A percentile compares a stretch with the other conserved stretches of the same genome.
Evolutionary conservation across 768 basidiomycete genomes (phyloP).

Genomic region (Naganishia vishniacii): DNA sequence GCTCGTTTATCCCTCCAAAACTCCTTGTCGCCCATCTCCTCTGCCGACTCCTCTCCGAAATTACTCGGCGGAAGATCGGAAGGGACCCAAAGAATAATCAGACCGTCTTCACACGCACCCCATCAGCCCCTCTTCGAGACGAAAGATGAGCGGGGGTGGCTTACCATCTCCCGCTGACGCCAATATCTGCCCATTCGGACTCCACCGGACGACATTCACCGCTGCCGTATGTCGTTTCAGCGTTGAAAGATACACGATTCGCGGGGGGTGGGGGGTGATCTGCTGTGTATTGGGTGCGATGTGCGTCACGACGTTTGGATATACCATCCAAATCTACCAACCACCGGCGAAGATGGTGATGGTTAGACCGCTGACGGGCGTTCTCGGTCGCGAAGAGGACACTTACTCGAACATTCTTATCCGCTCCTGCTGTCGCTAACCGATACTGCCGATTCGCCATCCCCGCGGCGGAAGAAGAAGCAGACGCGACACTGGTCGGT

Average conservation of each 20-base stretch:
- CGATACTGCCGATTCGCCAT: constrained; percentile 61
- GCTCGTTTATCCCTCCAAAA: constrained; percentile 82
- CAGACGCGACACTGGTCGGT: constrained; percentile 18
- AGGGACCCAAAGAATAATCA: constrained; percentile 93
- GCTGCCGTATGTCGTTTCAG: constrained; percentile 85
- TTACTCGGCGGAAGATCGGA: constrained; percentile 67
- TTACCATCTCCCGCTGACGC: constrained; percentile 96
- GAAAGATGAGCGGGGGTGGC: too few species aligned
- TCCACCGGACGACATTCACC: constrained; percentile 93
- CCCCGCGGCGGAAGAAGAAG: neutral
- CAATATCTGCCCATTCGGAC: constrained; percentile 89
- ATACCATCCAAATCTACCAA: constrained; percentile 81
- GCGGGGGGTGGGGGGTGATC: constrained; percentile 60
- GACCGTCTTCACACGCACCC: constrained; percentile 70
- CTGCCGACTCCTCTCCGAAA: constrained; percentile 76
- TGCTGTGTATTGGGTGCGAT: constrained; percentile 47
- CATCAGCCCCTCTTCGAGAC: too few species aligned
- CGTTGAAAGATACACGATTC: constrained; percentile 93
- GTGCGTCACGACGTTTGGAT: constrained; percentile 74
- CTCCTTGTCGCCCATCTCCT: constrained; percentile 87
- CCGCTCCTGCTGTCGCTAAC: constrained; percentile 90
- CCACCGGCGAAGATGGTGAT: neutral
- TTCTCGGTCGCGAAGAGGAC: too few species aligned
- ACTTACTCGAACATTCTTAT: constrained; percentile 92
- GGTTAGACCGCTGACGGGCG: too few species aligned